Evolutionary conservation across 768 basidiomycete species (phyloP).

Genomic region (Cystoderma amianthinum): DNA sequence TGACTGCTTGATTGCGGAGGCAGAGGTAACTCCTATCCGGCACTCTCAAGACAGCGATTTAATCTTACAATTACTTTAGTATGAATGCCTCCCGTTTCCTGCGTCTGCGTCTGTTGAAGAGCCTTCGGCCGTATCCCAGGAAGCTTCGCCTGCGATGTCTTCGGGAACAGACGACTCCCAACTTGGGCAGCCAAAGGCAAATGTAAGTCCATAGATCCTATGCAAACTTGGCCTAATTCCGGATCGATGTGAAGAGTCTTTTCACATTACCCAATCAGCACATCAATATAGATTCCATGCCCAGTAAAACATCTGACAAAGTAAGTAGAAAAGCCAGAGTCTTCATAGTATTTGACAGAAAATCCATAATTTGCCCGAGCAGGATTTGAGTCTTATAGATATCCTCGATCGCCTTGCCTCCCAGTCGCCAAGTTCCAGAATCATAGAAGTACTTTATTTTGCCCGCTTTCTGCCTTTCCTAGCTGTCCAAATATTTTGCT

Average conservation of each 20-base stretch:
- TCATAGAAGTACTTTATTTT: too few species aligned
- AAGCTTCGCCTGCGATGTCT: background rate
- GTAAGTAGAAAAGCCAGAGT: background rate
- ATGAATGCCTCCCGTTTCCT: too few species aligned
- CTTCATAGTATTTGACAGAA: background rate
- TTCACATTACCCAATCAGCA: background rate
- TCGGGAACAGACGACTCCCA: background rate
- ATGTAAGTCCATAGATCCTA: background rate
- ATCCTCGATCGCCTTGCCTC: background rate
- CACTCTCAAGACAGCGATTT: too few species aligned
- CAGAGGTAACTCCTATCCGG: too few species aligned
- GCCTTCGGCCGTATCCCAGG: background rate
- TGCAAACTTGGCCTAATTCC: background rate
- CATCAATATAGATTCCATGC: background rate
- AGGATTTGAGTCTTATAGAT: background rate
- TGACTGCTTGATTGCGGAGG: too few species aligned
- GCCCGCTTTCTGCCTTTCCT: too few species aligned
- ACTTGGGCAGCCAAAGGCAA: background rate
- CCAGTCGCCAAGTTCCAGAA: too few species aligned
- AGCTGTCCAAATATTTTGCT: constrained; percentile 19
- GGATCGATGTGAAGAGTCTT: background rate
- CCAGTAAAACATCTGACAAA: background rate
- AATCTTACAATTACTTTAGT: too few species aligned
- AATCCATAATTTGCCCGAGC: too few species aligned
- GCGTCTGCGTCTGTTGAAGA: too few species aligned